phyloP scores from a whole-genome alignment of 192 early-diverging fungal genomes.

The Geosiphon pyriformis region DNA sequence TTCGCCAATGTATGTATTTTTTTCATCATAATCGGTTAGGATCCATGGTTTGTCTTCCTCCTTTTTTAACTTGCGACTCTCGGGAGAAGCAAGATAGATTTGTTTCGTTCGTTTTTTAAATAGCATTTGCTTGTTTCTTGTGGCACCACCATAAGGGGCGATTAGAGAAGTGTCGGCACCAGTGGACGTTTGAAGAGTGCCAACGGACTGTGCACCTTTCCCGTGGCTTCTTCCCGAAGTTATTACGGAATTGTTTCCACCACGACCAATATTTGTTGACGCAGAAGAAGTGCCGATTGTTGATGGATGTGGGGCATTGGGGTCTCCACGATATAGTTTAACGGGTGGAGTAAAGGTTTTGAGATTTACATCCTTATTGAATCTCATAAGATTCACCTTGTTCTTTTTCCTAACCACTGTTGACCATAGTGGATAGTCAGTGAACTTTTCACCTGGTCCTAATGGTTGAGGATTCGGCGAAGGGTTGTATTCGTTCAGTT shows the following conservation, averaged over 20 bases:
- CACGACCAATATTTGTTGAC: not conserved
- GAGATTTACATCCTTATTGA: slow-evolving; percentile 43
- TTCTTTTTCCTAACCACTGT: not conserved
- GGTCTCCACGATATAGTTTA: slow-evolving; percentile 38
- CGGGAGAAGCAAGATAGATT: slow-evolving; percentile 69
- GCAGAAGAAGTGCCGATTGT: slow-evolving; percentile 1
- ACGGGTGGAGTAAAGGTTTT: slow-evolving; percentile 53
- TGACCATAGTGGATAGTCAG: not conserved
- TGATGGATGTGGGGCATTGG: slow-evolving; percentile 5
- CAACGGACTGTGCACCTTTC: slow-evolving; percentile 36
- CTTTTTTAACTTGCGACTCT: slow-evolving; percentile 62
- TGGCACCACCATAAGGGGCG: slow-evolving; percentile 68
- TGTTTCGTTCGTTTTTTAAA: slow-evolving; percentile 78
- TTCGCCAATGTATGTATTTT: slow-evolving; percentile 61
- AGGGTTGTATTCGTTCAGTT: too few species aligned
- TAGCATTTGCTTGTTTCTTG: slow-evolving; percentile 67
- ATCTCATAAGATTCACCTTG: slow-evolving; percentile 9
- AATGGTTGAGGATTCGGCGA: too few species aligned
- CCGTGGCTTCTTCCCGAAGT: slow-evolving; percentile 36
- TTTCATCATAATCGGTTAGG: slow-evolving; percentile 65
- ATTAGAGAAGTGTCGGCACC: slow-evolving; percentile 60
- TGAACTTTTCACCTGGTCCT: too few species aligned
- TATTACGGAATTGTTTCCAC: slow-evolving; percentile 17
- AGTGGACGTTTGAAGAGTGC: slow-evolving; percentile 39
- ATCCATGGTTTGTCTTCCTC: slow-evolving; percentile 74